phyloP scores from a whole-genome alignment of 805 yeast species.

The Teunomyces kruisii region DNA sequence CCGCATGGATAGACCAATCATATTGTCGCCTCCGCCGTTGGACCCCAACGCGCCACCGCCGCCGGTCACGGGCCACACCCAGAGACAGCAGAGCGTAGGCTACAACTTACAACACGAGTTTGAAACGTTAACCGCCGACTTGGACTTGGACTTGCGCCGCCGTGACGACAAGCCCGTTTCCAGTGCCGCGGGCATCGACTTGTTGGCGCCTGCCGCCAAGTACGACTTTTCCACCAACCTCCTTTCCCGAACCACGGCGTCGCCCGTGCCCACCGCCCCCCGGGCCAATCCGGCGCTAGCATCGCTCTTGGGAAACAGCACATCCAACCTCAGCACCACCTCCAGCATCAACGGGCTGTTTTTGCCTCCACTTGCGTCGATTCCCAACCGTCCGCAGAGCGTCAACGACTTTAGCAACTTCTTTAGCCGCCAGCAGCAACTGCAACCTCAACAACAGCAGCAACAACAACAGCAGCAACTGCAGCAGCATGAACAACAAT shows the following conservation, averaged over 20 bases:
- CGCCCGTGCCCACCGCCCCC: constrained; percentile 18
- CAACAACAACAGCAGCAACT: constrained; percentile 18
- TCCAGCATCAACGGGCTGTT: constrained; percentile 19
- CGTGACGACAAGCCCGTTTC: constrained; percentile 2
- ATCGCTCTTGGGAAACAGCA: constrained; percentile 19
- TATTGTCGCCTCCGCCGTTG: constrained; percentile 44
- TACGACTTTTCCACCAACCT: constrained; percentile 13
- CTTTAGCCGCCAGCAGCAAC: constrained; percentile 17
- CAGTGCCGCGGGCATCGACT: constrained; percentile 6
- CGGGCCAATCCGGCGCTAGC: constrained; percentile 18
- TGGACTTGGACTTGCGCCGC: constrained; percentile 42
- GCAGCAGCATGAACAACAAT: constrained; percentile 10
- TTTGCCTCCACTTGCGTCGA: constrained; percentile 27
- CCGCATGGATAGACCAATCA: constrained; percentile 29
- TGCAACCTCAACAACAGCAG: constrained; percentile 14
- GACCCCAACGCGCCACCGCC: constrained; percentile 16
- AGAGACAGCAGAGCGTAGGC: constrained; percentile 44
- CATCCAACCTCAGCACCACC: constrained; percentile 7
- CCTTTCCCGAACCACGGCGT: constrained; percentile 20
- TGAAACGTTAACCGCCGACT: constrained; percentile 45
- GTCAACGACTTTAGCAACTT: constrained; percentile 37
- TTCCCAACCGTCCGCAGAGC: constrained; percentile 43
- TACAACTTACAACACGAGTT: constrained; percentile 48
- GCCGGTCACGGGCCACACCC: constrained; percentile 9
- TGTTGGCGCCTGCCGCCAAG: constrained; percentile 17